Evolutionary conservation across 2,329 filamentous ascomycete species (phyloP).

Genomic region (Aspergillus pseudotamarii): DNA sequence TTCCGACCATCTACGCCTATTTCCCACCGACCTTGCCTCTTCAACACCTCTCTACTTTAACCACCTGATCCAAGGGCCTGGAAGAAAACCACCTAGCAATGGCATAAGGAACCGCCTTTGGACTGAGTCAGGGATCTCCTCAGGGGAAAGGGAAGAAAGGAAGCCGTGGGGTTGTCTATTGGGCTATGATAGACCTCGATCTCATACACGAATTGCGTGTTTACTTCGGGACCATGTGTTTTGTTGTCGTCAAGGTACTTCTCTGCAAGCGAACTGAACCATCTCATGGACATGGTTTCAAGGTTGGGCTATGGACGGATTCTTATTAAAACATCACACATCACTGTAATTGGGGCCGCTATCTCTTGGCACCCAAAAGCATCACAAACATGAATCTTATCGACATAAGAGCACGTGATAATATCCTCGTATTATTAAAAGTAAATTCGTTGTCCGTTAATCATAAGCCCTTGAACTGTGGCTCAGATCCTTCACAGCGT

Average conservation of each 20-base stretch:
- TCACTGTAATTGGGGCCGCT: slow-evolving; percentile 47
- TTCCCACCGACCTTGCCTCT: neutral
- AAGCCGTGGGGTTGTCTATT: neutral
- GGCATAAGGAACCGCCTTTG: neutral
- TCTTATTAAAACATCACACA: slow-evolving; percentile 4
- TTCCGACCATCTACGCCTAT: neutral
- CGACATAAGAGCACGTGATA: slow-evolving; percentile 20
- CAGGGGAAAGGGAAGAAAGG: neutral
- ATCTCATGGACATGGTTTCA: neutral
- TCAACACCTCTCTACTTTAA: neutral
- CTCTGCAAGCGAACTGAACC: neutral
- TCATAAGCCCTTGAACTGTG: slow-evolving; percentile 22
- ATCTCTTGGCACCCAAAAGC: slow-evolving; percentile 48
- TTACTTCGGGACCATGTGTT: neutral
- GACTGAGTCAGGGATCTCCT: neutral
- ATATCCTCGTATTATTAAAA: slow-evolving; percentile 37
- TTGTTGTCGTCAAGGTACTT: neutral
- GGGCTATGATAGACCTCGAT: neutral
- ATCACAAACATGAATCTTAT: slow-evolving; percentile 46
- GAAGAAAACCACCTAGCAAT: neutral
- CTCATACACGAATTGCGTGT: neutral
- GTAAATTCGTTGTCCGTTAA: slow-evolving; percentile 28
- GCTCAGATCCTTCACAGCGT: slow-evolving; percentile 25
- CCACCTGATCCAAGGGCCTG: neutral
- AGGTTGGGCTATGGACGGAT: slow-evolving; percentile 8